These are phyloP conservation scores for Acanthamoeba castellanii DNA, from an alignment of 208 protist genomes.

Conservation along the genomic window DNA sequence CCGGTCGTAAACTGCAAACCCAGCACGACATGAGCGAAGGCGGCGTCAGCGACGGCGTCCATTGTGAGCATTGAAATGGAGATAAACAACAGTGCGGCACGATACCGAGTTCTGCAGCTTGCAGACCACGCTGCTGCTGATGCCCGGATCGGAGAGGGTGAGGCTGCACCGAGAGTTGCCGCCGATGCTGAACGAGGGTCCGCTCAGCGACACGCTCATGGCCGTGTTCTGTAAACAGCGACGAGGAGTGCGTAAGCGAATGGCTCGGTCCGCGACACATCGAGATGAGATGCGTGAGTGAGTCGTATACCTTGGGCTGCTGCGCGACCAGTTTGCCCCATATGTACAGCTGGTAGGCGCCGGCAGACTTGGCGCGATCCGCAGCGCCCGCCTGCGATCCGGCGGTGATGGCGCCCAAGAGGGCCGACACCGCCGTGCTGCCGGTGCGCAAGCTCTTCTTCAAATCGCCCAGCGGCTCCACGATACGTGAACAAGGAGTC, in stretches of 20 bases:
- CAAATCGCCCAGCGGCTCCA: conserved; percentile 46
- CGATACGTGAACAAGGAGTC: conserved; percentile 64
- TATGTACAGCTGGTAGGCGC: conserved; percentile 53
- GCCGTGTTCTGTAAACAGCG: neutral
- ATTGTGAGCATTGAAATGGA: neutral
- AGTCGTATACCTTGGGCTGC: conserved; percentile 36
- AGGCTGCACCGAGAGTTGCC: conserved; percentile 70
- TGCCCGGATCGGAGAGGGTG: conserved; percentile 58
- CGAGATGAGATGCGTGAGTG: neutral
- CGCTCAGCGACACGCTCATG: conserved; percentile 72
- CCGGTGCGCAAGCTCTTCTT: conserved; percentile 24
- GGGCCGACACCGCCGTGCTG: conserved; percentile 30
- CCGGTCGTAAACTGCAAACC: neutral
- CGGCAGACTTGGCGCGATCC: neutral
- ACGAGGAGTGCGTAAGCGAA: neutral
- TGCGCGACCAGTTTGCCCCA: conserved; percentile 68
- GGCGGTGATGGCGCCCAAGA: conserved; percentile 13
- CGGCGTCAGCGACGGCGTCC: neutral
- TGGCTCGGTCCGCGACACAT: neutral
- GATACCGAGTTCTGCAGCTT: conserved; percentile 57
- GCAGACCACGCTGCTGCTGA: conserved; percentile 73
- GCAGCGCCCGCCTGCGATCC: neutral
- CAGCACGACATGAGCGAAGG: neutral
- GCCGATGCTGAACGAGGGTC: conserved; percentile 64
- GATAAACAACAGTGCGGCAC: neutral